A percentile compares a stretch with the other conserved stretches of the same genome.
Evolutionary conservation across 306 rosid species (phyloP).

Genomic region (Medicago arabica): DNA sequence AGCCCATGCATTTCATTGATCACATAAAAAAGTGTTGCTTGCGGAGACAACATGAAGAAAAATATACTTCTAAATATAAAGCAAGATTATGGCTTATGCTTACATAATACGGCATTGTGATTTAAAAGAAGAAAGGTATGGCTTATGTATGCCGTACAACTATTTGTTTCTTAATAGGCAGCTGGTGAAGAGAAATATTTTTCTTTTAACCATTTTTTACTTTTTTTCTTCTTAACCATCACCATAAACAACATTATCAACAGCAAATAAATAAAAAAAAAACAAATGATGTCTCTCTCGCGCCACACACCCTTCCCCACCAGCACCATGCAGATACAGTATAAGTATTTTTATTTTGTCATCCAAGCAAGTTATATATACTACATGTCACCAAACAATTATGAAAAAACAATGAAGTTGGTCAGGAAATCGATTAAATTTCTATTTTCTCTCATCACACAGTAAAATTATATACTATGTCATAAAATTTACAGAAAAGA

Average conservation of each 20-base stretch:
- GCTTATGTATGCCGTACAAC: neutral
- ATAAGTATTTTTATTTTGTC: neutral
- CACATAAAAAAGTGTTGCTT: neutral
- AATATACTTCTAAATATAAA: constrained; percentile 1
- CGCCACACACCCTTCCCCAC: neutral
- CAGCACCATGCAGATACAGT: neutral
- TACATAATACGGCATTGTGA: neutral
- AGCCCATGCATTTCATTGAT: constrained; percentile 14
- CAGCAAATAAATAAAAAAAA: neutral
- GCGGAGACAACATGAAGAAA: neutral
- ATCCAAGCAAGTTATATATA: constrained; percentile 4
- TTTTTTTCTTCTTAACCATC: neutral
- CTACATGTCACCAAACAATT: constrained; percentile 6
- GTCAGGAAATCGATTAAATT: neutral
- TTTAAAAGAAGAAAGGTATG: neutral
- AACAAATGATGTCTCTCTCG: neutral
- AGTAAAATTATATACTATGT: neutral
- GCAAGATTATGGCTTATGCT: neutral
- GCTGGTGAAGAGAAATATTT: neutral
- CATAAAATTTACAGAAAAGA: neutral
- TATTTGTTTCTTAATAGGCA: neutral
- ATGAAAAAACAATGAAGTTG: neutral
- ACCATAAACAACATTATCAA: neutral
- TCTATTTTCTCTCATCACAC: constrained; percentile 5
- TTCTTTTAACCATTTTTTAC: neutral